phyloP scores from a whole-genome alignment of 176 grass and related monocot genomes.

The Echinochloa phyllopogon region DNA sequence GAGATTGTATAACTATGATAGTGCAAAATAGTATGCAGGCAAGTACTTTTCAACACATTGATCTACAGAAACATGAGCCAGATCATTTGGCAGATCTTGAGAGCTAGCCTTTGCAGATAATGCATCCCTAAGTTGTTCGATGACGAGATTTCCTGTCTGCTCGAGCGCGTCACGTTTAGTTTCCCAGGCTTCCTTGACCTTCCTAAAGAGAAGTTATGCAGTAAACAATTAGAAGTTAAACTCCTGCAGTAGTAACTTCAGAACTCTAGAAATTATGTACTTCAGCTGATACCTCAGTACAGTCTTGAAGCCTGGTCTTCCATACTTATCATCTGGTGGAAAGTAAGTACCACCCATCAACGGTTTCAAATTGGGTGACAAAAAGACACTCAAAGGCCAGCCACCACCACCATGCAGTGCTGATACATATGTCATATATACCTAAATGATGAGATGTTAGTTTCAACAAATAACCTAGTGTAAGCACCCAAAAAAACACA shows the following conservation, averaged over 20 bases:
- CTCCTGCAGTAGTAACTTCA: background rate
- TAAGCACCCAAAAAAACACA: background rate
- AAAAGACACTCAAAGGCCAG: conserved; percentile 94
- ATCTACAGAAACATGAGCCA: conserved; percentile 64
- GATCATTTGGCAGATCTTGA: conserved; percentile 66
- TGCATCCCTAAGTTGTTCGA: conserved; percentile 84
- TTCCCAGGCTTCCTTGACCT: conserved; percentile 93
- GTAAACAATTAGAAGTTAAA: background rate
- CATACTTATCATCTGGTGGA: conserved; percentile 91
- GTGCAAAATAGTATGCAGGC: conserved; percentile 16
- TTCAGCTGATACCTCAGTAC: conserved; percentile 67
- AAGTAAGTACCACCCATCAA: conserved; percentile 99
- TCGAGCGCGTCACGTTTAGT: conserved; percentile 83
- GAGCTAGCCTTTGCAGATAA: conserved; percentile 68
- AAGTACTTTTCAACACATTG: conserved; percentile 55
- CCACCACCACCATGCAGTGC: conserved; percentile 87
- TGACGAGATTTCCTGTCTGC: conserved; percentile 57
- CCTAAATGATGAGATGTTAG: conserved; percentile 50
- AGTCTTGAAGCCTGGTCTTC: conserved; percentile 94
- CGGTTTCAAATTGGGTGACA: conserved; percentile 84
- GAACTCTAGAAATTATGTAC: background rate
- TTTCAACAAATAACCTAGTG: background rate
- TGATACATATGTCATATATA: conserved; percentile 95
- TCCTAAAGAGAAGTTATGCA: conserved; percentile 52
- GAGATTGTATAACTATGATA: background rate